Evolutionary conservation across 2,329 filamentous ascomycete species (phyloP), one percentile per base, ranked within the genome.

Genomic region (Sporothrix phasma): DNA sequence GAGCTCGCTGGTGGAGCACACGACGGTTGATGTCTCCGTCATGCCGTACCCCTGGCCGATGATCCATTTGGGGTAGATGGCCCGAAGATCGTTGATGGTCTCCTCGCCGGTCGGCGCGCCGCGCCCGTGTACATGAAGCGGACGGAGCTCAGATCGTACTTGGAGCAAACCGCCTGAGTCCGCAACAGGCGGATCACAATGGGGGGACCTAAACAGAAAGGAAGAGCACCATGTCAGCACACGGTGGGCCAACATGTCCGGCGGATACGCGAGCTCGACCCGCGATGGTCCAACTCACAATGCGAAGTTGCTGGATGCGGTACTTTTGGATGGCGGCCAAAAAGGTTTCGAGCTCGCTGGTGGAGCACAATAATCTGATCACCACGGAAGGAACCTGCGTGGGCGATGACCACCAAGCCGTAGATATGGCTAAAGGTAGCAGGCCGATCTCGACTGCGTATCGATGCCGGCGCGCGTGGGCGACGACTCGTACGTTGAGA

Each of bases 341-440:
- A 45, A 85, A 84, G 0, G 77, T 75, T 22, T 79, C 76, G 62
- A 93, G 79, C 64, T 92, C 88, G 70, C 68, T 87, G 89, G 19
- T 81, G 85, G 45, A 94, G 76, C 4, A 92, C 80, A 45, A 93
- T 79, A 1, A 88, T 80, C 63, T 84, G 82, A 67, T 94, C 89
- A 6, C 90, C 90, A 10, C 87, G 81, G 69, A 86, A 94, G 0
- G 83, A 76, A 10, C 80, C 81, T 0, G 79, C 74, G 70, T 90
- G 88, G 37, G 82, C 84, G 63, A 89, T 84, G 5, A 90, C 84
- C 3, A 93, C 83, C 11, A 94, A 76, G 0, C 83, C 84, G 71
- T 92, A 93, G 66, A 92, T 92, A 71, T 94, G 90, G 66, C 87
- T 90, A 69, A 90, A 82, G 89, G 89, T 3, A 92, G 77, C 10